Conservation (phyloP, 2,329 filamentous ascomycete species). For the Dryadomyces quercivorus region DNA sequence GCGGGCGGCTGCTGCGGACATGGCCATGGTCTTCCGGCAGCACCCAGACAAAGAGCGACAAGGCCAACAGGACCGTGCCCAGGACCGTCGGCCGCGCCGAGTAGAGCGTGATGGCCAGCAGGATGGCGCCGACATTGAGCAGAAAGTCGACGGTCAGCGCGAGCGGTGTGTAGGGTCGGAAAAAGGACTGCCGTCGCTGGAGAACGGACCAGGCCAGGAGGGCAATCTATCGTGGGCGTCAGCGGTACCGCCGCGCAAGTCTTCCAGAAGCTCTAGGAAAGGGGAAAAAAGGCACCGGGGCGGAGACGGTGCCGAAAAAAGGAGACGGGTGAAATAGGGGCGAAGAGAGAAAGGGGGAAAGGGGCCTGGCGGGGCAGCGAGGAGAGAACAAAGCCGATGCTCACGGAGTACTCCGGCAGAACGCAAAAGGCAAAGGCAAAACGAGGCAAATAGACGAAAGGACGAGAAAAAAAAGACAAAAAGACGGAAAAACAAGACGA, state of each 20-base stretch:
- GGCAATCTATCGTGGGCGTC: constrained; percentile 48
- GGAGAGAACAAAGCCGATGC: background rate
- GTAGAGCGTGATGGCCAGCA: constrained; percentile 82
- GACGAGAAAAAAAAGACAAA: background rate
- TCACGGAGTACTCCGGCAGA: too few relatives aligned
- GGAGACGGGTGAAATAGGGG: background rate
- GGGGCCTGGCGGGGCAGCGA: background rate
- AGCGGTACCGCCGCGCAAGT: too few relatives aligned
- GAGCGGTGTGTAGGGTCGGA: constrained; percentile 58
- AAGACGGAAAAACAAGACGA: constrained; percentile 1
- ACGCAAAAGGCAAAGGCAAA: too few relatives aligned
- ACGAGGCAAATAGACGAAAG: background rate
- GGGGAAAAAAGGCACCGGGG: too few relatives aligned
- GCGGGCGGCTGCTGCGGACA: background rate
- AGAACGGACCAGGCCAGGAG: constrained; percentile 80
- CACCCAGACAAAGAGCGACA: constrained; percentile 51
- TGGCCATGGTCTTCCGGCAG: constrained; percentile 26
- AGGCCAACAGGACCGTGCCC: constrained; percentile 59
- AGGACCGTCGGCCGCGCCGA: constrained; percentile 62
- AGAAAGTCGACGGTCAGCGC: constrained; percentile 71
- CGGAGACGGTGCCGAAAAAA: background rate
- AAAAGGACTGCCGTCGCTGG: constrained; percentile 74
- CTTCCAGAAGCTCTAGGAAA: too few relatives aligned
- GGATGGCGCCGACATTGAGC: constrained; percentile 69
- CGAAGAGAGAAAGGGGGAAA: constrained; percentile 2